Base-by-base conservation (phyloP, 441 rosid genomes). In the Melastoma candidum region DNA sequence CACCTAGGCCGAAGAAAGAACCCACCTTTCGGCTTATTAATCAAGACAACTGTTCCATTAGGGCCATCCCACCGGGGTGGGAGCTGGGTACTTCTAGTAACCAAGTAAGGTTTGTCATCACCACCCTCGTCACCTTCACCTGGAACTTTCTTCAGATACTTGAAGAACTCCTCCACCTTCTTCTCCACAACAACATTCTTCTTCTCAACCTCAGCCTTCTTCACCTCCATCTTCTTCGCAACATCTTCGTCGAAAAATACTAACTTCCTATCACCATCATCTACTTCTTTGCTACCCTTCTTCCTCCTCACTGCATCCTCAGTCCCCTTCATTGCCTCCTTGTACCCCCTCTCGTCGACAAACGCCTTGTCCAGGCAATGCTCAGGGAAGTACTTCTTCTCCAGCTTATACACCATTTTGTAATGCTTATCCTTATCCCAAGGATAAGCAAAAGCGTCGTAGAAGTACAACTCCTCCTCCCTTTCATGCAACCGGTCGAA, bases 381-480 rank as follows among this genome's bases (percentile, higher is more conserved):
- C 48, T 81, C 95, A 12, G 97, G 98, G 44, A 77, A 92, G 75
- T 81, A 92, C 79, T 85, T 92, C 82, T 92, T 88, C 76, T 92
- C 98, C 68, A 85, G 58, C 79, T 85, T 86, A 78, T 84, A 82
- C 54, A 86, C 95, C 98, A 86, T 88, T 81, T 84, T 88, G 71
- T 92, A 92, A 76, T 88, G 98, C 83, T 84, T 86, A 61, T 84
- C 86, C 65, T 86, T 85, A 71, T 88, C 95, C 98, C 97, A 88
- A 1, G 98, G 97, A 68, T 81, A 84, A 46, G 95, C 82, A 73
- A 92, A 84, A 6, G 92, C 25, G 63, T 92, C 95, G 49, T 84
- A 71, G 46, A 92, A 85, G 70, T 79, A 85, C 70, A 92, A 63
- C 56, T 88, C 95, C 76, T 88, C 95, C 63, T 92, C 95, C 48